Evolutionary conservation across 208 protist genomes (phyloP).

Genomic region (Crithidia sp.): DNA sequence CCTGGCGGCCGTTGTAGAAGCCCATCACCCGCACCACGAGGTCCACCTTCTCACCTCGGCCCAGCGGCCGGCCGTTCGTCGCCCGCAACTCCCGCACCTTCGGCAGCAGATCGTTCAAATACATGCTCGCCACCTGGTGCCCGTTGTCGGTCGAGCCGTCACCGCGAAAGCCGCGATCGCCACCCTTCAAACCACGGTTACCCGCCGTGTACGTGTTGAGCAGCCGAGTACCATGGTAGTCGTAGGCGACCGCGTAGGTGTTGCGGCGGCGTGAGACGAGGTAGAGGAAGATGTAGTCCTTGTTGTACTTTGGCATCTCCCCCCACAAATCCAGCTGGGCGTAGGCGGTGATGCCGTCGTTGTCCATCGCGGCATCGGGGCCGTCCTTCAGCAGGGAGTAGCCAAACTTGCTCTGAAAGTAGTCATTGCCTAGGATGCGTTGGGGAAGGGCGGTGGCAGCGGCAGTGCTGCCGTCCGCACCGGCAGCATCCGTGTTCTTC

Average conservation of each 20-base stretch:
- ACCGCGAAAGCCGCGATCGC: conserved; percentile 82
- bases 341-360: conserved; percentile 52
- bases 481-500: background rate
- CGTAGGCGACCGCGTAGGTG: conserved; percentile 90
- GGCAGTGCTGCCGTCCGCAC: background rate
- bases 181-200: conserved; percentile 87
- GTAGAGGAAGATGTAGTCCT: conserved; percentile 88
- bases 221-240: conserved; percentile 82
- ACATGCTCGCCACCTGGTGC: conserved; percentile 90
- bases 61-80: conserved; percentile 49
- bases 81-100: conserved; percentile 76
- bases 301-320: conserved; percentile 90
- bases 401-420: conserved; percentile 81
- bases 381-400: conserved; percentile 76
- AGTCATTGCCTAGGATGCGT: conserved; percentile 76
- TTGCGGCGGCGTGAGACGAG: conserved; percentile 86
- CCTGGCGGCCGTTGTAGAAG: conserved; percentile 91
- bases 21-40: conserved; percentile 91
- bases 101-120: conserved; percentile 84
- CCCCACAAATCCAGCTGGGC: conserved; percentile 86
- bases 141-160: conserved; percentile 88
- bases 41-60: conserved; percentile 81
- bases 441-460: conserved; percentile 40
- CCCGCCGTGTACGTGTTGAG: conserved; percentile 84
- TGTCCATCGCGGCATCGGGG: conserved; percentile 15